Evolutionary conservation across 352 stramenopile genomes (phyloP).

Genomic region (Phytophthora chlamydospora): DNA sequence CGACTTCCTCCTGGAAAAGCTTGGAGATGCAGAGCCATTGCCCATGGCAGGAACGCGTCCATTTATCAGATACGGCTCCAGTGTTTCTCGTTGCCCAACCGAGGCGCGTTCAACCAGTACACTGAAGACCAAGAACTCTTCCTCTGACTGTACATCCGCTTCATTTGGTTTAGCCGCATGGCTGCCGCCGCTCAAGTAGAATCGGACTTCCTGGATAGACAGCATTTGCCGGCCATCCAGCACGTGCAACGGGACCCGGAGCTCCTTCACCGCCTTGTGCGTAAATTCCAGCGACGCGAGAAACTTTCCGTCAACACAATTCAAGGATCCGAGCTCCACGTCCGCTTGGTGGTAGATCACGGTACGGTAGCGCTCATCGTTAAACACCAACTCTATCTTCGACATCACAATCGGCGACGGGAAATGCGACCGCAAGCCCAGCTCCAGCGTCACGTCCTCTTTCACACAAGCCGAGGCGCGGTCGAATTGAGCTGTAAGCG

Average conservation of each 20-base stretch:
- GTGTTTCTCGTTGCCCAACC: slow-evolving; percentile 40
- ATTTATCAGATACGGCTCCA: slow-evolving; percentile 54
- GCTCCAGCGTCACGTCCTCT: slow-evolving; percentile 58
- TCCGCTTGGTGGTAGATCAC: slow-evolving; percentile 55
- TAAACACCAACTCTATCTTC: slow-evolving; percentile 78
- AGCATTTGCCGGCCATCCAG: slow-evolving; percentile 61
- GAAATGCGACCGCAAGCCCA: slow-evolving; percentile 66
- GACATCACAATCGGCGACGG: slow-evolving; percentile 56
- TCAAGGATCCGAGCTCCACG: slow-evolving; percentile 10
- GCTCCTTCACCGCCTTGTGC: slow-evolving; percentile 38
- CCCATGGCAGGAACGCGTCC: slow-evolving; percentile 85
- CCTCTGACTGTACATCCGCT: slow-evolving; percentile 8
- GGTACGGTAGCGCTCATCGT: slow-evolving; percentile 76
- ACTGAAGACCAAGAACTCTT: slow-evolving; percentile 67
- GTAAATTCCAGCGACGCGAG: slow-evolving; percentile 59
- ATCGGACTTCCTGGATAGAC: slow-evolving; percentile 66
- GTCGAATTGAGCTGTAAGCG: slow-evolving; percentile 62
- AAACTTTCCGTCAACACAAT: slow-evolving; percentile 40
- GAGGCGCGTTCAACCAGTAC: slow-evolving; percentile 53
- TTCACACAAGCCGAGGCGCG: slow-evolving; percentile 70
- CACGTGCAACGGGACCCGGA: slow-evolving; percentile 59
- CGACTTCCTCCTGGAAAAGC: slow-evolving; percentile 79
- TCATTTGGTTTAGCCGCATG: slow-evolving; percentile 14
- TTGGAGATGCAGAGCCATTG: slow-evolving; percentile 80
- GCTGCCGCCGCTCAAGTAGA: slow-evolving; percentile 47